These are phyloP conservation scores for Xylariomycetidae sp. DNA, from an alignment of 2,329 filamentous ascomycete species.

Conservation along the genomic window DNA sequence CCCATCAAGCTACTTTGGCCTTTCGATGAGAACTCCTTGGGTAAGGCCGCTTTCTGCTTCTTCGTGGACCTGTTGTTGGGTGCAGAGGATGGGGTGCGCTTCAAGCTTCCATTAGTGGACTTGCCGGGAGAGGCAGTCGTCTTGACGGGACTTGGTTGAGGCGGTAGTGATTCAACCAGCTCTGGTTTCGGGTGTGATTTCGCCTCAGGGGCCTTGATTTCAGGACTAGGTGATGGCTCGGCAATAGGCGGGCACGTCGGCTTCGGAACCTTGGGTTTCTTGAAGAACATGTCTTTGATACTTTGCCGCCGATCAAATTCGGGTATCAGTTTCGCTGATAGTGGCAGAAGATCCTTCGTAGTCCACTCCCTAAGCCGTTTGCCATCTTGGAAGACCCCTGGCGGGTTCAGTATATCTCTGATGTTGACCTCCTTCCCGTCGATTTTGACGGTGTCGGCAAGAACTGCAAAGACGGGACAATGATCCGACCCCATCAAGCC, in stretches of 20 bases:
- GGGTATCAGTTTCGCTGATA: conserved; percentile 77
- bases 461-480: conserved; percentile 79
- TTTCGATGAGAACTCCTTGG: conserved; percentile 29
- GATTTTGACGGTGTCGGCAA: conserved; percentile 57
- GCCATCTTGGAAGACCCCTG: conserved; percentile 64
- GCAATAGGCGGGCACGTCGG: neutral
- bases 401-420: conserved; percentile 71
- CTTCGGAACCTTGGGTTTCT: conserved; percentile 36
- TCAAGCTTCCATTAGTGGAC: conserved; percentile 13
- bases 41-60: conserved; percentile 29
- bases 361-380: conserved; percentile 61
- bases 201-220: conserved; percentile 2
- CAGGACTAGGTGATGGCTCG: conserved; percentile 6
- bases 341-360: conserved; percentile 59
- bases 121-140: conserved; percentile 14
- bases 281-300: conserved; percentile 90
- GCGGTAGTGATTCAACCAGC: no score
- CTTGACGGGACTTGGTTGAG: conserved; percentile 4
- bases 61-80: conserved; percentile 28
- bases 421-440: conserved; percentile 47
- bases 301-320: conserved; percentile 80
- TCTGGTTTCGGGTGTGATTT: no score
- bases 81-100: conserved; percentile 21
- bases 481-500: conserved; percentile 93
- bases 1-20: conserved; percentile 60